Evolutionary conservation across 2,329 filamentous ascomycete genomes (phyloP).

Genomic region (Penicillium sp.): DNA sequence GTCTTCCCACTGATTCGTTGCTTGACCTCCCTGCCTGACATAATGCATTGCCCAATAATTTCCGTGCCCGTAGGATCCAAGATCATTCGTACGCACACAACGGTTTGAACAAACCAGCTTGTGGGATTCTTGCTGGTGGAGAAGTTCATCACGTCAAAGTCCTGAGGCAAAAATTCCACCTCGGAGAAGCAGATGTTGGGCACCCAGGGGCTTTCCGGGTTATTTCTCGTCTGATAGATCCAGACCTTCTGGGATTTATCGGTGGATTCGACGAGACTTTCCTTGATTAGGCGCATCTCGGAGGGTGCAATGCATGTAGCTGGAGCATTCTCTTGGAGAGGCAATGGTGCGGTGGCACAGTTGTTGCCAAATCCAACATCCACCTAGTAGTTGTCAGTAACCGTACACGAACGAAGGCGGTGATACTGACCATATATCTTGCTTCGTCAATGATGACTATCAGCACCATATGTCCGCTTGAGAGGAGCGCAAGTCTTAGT

Average conservation of each 20-base stretch:
- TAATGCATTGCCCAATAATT: conserved; percentile 58
- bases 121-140: conserved; percentile 55
- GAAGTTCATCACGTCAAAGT: conserved; percentile 66
- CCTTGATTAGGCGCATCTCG: conserved; percentile 58
- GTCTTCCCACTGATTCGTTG: conserved; percentile 57
- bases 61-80: conserved; percentile 51
- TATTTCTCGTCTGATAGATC: conserved; percentile 65
- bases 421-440: conserved; percentile 44
- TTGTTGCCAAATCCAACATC: conserved; percentile 70
- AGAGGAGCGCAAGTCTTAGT: not conserved
- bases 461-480: conserved; percentile 61
- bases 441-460: conserved; percentile 59
- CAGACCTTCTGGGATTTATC: conserved; percentile 56
- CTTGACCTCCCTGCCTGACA: conserved; percentile 59
- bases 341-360: conserved; percentile 61
- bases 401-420: not conserved
- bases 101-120: conserved; percentile 58
- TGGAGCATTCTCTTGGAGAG: conserved; percentile 50
- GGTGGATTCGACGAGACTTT: conserved; percentile 52
- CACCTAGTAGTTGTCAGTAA: conserved; percentile 37
- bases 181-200: conserved; percentile 68
- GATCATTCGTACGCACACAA: conserved; percentile 61
- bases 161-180: conserved; percentile 63
- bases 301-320: conserved; percentile 56
- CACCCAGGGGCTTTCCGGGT: conserved; percentile 56